These are phyloP conservation scores for Lagerstroemia speciosa DNA, from an alignment of 345 rosid species.

Conservation along the genomic window DNA sequence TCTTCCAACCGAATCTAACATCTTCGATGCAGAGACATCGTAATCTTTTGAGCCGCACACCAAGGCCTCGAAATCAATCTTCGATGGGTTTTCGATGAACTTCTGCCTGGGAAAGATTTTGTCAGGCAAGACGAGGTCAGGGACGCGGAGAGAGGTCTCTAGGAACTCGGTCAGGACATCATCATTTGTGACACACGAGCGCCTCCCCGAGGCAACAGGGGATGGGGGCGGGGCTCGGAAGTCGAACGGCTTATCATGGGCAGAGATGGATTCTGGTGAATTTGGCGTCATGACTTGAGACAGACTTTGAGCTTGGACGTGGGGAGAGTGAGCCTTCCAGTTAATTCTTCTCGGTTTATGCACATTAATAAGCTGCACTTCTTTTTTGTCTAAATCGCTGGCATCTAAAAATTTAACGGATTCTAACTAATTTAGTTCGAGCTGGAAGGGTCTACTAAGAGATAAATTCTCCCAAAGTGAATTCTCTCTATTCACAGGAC, in stretches of 20 bases:
- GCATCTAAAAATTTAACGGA: too few species aligned
- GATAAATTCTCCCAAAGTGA: too few species aligned
- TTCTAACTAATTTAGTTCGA: too few species aligned
- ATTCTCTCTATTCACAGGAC: too few species aligned
- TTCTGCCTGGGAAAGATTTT: slow-evolving; percentile 68
- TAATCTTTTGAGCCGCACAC: slow-evolving; percentile 14
- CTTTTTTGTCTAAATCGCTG: neutral
- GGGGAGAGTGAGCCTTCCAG: neutral
- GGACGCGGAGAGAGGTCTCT: slow-evolving; percentile 63
- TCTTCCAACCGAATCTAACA: slow-evolving; percentile 44
- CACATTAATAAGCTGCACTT: neutral
- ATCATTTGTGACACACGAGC: slow-evolving; percentile 69
- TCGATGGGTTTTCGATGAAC: slow-evolving; percentile 48
- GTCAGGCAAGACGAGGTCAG: slow-evolving; percentile 70
- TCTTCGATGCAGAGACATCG: slow-evolving; percentile 18
- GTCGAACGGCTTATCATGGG: slow-evolving; percentile 38
- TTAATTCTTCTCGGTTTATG: neutral
- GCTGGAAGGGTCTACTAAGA: too few species aligned
- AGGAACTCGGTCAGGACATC: slow-evolving; percentile 68
- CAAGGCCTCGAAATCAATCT: slow-evolving; percentile 41
- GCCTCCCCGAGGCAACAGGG: slow-evolving; percentile 57
- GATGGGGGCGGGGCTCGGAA: slow-evolving; percentile 93
- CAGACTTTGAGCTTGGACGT: neutral
- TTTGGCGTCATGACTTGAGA: slow-evolving; percentile 17
- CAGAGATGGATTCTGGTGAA: slow-evolving; percentile 37